Base-by-base conservation (phyloP, 2,329 filamentous ascomycete genomes). In the Neoscytalidium dimidiatum region DNA sequence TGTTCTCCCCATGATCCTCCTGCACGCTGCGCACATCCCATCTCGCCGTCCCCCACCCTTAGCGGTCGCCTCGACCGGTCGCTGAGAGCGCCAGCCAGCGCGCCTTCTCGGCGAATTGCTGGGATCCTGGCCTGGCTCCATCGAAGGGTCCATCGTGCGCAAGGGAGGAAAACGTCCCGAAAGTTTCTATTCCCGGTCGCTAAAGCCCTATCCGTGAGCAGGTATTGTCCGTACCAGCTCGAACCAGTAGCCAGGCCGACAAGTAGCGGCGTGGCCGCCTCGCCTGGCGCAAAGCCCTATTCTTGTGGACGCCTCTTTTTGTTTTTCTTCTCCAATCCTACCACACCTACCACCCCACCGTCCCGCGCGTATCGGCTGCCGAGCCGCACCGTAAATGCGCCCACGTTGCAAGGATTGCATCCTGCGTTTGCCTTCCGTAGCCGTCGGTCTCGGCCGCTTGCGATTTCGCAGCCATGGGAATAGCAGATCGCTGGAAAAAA, bases 351-450 rank as follows among this genome's bases (percentile, higher is more conserved):
- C 7, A 7, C 53, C 51, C 51, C 19, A 21, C 51, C 33, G 17
- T 8, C n/a, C 6, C 21, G 53, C 38, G 53, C 35, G 23, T 29
- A 58, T 44, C 53, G 53, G 41, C 56, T 60, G 41, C 56, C 56
- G 41, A 60, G 56, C 56, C 38, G 56, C 56, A 60, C 56, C 56
- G 56, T 60, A 60, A 46, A 46, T 44, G 52, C 52, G 33, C 21
- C 33, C 35, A 28, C 14, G 33, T 9, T 17, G 53, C 53, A 58
- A 26, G 53, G 53, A 31, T 58, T 19, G 31, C 38, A 14, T 4
- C 38, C 14, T n/a, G n/a, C n/a, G 44, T 58, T 43, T n/a, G 51
- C 51, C 53, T 44, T 17, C 23, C 26, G 14, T 19, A 3, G 21
- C 21, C 52, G 4, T 60, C 56, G 56, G 56, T 19, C 41, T 21